Evolutionary conservation across 352 stramenopile species (phyloP).

Genomic region (Pythium sp.): DNA sequence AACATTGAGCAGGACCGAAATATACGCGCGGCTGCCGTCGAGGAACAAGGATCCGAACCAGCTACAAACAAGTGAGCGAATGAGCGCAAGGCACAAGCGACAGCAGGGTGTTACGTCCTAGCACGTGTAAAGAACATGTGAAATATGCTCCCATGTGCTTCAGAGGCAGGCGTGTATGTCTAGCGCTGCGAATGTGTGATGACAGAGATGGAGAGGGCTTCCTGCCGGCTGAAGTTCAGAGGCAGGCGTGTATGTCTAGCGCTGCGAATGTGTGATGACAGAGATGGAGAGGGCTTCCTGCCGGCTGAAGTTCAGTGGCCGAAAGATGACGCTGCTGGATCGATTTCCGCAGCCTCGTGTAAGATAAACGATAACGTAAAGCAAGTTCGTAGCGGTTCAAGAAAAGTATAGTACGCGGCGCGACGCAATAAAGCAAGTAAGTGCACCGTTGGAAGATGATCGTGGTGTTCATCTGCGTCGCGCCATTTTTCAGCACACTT

Average conservation of each 20-base stretch:
- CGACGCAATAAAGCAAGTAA: background rate
- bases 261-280: background rate
- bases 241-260: background rate
- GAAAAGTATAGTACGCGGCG: background rate
- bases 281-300: background rate
- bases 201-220: background rate
- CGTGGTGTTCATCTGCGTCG: background rate
- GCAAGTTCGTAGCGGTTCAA: background rate
- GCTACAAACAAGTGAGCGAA: background rate
- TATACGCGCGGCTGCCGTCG: constrained; percentile 1
- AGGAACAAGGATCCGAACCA: background rate
- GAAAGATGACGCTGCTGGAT: background rate
- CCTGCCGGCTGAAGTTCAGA: background rate
- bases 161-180: background rate
- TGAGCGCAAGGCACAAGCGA: background rate
- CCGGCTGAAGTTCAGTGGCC: background rate
- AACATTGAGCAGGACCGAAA: constrained; percentile 22
- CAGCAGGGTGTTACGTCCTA: background rate
- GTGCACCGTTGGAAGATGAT: background rate
- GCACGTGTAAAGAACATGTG: background rate
- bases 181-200: background rate
- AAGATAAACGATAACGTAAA: background rate
- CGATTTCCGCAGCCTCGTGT: background rate
- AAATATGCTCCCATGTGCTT: background rate
- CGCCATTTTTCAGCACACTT: background rate